Base-by-base conservation (phyloP, 495 filamentous ascomycete species). In the Apodospora peruviana region DNA sequence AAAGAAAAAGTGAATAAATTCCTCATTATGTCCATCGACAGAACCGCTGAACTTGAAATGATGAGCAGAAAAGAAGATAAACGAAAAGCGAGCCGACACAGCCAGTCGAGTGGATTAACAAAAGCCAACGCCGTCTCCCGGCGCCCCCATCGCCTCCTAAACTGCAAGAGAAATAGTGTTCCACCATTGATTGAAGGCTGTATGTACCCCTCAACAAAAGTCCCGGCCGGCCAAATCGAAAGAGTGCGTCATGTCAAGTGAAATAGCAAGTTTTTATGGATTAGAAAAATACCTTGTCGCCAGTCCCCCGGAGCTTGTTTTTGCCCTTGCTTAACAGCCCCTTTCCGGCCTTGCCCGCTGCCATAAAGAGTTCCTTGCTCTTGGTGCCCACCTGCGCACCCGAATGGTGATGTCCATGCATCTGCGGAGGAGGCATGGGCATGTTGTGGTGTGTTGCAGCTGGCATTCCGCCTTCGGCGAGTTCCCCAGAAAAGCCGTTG, bases 271-370 rank as follows among this genome's bases (percentile, higher is more conserved):
- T 39, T 39, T 43, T 49, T 48, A 47, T 32, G 48, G 43, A 47
- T 51, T 51, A 38, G 50, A 65, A 72, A 79, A 88, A 86, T 82
- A 88, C 88, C 86, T 91, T 93, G 60, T 91, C 86, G 55, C 84
- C 83, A 34, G 74, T 74, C 36, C 59, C 75, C 47, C 81, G 79
- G 60, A 93, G 80, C 64, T 86, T 90, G 66, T 77, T 93, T 66
- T 83, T 86, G 32, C 90, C 89, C 61, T 91, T 93, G 49, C 83
- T 86, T 64, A 96, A 84, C 43, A 95, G 62, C 24, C 88, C 90
- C 69, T 93, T 94, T 11, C 90, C 88, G 19, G 87, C 85, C 56
- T 85, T 86, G 22, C 87, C 86, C 32, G 90, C 90, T 3, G 81
- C 82, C 54, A 91, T 86, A 49, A 96, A 71, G 3, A 95, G 66